These are phyloP conservation scores for Umbelopsis isabellina DNA, from an alignment of 192 early-diverging fungal genomes.

Conservation along the genomic window DNA sequence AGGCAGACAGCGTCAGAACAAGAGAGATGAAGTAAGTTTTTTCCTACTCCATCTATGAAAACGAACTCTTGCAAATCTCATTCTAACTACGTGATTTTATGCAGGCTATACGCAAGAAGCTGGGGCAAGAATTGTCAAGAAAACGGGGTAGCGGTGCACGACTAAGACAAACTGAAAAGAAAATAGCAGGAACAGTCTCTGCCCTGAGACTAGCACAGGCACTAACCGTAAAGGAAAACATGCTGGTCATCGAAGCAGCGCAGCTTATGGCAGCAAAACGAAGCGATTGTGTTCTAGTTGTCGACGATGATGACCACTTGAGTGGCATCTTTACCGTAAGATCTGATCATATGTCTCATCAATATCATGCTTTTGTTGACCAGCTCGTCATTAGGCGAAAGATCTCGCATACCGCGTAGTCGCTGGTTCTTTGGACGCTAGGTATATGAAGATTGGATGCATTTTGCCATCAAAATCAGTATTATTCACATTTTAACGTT, in stretches of 20 bases:
- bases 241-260: conserved; percentile 80
- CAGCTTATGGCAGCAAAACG: conserved; percentile 98
- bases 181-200: conserved; percentile 84
- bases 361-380: neutral
- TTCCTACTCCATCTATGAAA: neutral
- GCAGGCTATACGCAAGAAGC: conserved; percentile 69
- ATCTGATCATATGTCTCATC: neutral
- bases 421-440: conserved; percentile 58
- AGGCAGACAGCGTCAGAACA: conserved; percentile 20
- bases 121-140: conserved; percentile 71
- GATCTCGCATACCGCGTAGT: conserved; percentile 96
- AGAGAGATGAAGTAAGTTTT: conserved; percentile 10
- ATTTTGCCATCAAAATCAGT: neutral
- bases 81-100: neutral
- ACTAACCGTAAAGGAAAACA: conserved; percentile 80
- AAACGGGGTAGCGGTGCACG: conserved; percentile 44
- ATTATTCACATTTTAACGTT: conserved; percentile 49
- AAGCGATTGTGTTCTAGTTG: conserved; percentile 91
- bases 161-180: conserved; percentile 31
- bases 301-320: conserved; percentile 91
- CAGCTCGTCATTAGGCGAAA: conserved; percentile 64
- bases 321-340: conserved; percentile 87
- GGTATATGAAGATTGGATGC: conserved; percentile 19
- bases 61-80: neutral
- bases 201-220: conserved; percentile 84